Conservation (phyloP, 129 eudicot species). For the Centrapalus pauciflorus region DNA sequence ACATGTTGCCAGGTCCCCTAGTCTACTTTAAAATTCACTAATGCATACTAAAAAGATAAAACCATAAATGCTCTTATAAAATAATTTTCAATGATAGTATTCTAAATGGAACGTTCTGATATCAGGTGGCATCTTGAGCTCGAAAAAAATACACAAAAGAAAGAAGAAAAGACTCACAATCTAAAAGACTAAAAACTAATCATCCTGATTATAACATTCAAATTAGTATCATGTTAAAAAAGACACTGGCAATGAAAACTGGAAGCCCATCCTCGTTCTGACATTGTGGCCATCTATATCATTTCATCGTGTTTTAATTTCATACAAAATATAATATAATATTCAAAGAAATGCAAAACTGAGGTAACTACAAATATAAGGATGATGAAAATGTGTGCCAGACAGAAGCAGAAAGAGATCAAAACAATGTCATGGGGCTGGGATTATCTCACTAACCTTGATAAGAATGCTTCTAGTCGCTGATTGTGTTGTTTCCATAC, state of each 20-base stretch:
- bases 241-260: neutral
- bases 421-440: neutral
- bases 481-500: constrained; percentile 90
- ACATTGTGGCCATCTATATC: neutral
- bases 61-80: neutral
- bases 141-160: neutral
- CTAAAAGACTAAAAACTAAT: neutral
- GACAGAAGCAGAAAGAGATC: constrained; percentile 2
- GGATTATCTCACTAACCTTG: constrained; percentile 44
- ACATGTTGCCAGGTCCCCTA: neutral
- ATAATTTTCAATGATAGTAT: neutral
- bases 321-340: neutral
- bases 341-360: neutral
- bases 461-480: constrained; percentile 69
- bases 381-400: neutral
- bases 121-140: neutral
- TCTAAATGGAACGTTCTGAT: neutral
- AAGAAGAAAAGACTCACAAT: neutral
- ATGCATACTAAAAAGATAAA: neutral
- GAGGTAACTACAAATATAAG: neutral
- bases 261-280: neutral
- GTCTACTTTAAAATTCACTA: neutral
- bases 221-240: neutral
- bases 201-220: neutral
- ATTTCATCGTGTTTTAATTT: neutral